Percentiles rank a stretch among this genome's conserved stretches.
These are phyloP conservation scores for Musa schizocarpa DNA, from an alignment of 176 grass and related monocot genomes.

Conservation along the genomic window DNA sequence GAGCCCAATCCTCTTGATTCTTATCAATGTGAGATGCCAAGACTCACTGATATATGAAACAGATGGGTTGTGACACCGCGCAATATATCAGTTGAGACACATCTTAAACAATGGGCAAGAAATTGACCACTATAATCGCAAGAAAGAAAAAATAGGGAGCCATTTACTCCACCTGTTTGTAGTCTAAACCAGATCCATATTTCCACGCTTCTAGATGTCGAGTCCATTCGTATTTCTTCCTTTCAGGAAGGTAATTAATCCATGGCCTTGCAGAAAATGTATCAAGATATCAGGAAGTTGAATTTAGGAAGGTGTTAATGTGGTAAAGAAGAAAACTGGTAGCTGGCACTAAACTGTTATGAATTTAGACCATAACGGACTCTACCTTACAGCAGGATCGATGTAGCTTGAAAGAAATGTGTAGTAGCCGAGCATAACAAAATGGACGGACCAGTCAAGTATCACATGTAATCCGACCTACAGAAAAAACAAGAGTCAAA, in stretches of 20 bases:
- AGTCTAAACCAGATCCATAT: slow-evolving; percentile 94
- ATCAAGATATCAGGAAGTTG: background rate
- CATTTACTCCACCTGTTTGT: slow-evolving; percentile 25
- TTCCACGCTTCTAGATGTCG: slow-evolving; percentile 89
- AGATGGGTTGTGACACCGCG: too few species aligned
- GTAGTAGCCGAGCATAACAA: slow-evolving; percentile 78
- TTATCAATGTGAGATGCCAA: too few species aligned
- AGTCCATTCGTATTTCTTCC: slow-evolving; percentile 63
- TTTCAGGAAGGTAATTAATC: slow-evolving; percentile 49
- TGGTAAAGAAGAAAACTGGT: background rate
- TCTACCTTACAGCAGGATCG: slow-evolving; percentile 46
- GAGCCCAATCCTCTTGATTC: too few species aligned
- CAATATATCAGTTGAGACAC: too few species aligned
- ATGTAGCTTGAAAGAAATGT: slow-evolving; percentile 71
- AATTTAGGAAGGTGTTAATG: background rate
- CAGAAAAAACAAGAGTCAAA: slow-evolving; percentile 13
- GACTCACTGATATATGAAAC: too few species aligned
- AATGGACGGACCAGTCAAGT: slow-evolving; percentile 84
- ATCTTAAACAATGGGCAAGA: too few species aligned
- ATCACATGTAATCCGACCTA: slow-evolving; percentile 77
- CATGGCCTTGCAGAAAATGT: slow-evolving; percentile 39
- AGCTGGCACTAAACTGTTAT: background rate
- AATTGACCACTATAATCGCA: too few species aligned
- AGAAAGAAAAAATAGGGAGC: background rate
- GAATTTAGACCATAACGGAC: slow-evolving; percentile 5